A percentile compares a stretch with the other conserved stretches of the same genome.
Conservation (phyloP, 2,329 filamentous ascomycete species). For the Helminthosporium solani region DNA sequence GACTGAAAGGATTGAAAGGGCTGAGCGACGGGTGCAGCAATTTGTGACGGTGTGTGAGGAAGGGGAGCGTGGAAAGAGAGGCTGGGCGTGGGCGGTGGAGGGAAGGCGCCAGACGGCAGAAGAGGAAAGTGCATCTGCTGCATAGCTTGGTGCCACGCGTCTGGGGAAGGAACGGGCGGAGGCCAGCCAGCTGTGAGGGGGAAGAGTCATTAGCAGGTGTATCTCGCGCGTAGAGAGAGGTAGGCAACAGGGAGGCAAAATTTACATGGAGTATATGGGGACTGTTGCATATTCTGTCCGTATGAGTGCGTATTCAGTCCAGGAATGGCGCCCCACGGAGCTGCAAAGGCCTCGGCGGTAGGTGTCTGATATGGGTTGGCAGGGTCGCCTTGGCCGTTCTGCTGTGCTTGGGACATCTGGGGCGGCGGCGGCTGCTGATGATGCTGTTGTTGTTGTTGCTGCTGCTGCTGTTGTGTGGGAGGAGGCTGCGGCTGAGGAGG, state of each 20-base stretch:
- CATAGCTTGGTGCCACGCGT: slow-evolving; percentile 18
- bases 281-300: slow-evolving; percentile 26
- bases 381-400: slow-evolving; percentile 6
- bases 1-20: slow-evolving; percentile 7
- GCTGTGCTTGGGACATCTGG: slow-evolving; percentile 5
- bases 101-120: slow-evolving; percentile 23
- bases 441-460: too few species aligned
- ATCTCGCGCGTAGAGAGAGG: too few species aligned
- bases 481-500: slow-evolving; percentile 17
- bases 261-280: slow-evolving; percentile 18
- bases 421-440: slow-evolving; percentile 10
- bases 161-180: slow-evolving; percentile 28
- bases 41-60: slow-evolving; percentile 21
- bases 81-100: slow-evolving; percentile 24
- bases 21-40: slow-evolving; percentile 9
- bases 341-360: slow-evolving; percentile 15
- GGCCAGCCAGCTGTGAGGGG: slow-evolving; percentile 20
- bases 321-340: slow-evolving; percentile 17
- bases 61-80: slow-evolving; percentile 21
- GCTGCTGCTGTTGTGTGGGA: too few species aligned
- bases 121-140: slow-evolving; percentile 21
- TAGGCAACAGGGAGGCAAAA: neutral
- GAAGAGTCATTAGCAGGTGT: too few species aligned
- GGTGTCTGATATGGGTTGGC: slow-evolving; percentile 16
- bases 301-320: slow-evolving; percentile 27